These are phyloP conservation scores for Fusarium bactridioides DNA, from an alignment of 2,329 filamentous ascomycete genomes.

Conservation along the genomic window DNA sequence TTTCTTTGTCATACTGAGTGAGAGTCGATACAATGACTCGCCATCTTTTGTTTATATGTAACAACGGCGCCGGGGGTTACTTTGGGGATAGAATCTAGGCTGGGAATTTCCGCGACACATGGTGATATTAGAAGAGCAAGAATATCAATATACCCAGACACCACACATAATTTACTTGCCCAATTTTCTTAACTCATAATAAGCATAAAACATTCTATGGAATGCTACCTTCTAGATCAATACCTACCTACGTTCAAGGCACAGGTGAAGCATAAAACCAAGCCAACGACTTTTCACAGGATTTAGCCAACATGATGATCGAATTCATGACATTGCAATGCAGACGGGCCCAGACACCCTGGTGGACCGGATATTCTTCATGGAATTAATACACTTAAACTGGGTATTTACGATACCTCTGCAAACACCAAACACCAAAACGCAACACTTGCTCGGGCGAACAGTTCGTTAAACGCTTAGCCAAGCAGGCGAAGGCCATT, in stretches of 20 bases:
- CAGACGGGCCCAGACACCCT: neutral
- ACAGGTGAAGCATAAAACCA: neutral
- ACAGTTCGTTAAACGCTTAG: constrained; percentile 41
- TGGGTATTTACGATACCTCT: constrained; percentile 8
- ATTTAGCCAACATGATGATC: neutral
- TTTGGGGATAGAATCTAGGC: constrained; percentile 11
- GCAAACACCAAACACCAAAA: constrained; percentile 35
- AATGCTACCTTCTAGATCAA: neutral
- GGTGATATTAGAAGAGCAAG: constrained; percentile 5
- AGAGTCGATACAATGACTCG: constrained; percentile 7
- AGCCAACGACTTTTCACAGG: neutral
- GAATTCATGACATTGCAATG: neutral
- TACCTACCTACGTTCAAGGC: neutral
- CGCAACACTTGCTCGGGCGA: neutral
- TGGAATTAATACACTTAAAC: neutral
- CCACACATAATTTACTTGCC: constrained; percentile 8
- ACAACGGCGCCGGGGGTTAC: constrained; percentile 9
- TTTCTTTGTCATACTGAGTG: constrained; percentile 17
- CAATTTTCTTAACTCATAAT: neutral
- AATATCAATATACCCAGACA: constrained; percentile 34
- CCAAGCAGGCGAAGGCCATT: constrained; percentile 69
- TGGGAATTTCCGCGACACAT: neutral
- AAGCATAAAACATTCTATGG: neutral
- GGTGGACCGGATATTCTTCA: neutral
- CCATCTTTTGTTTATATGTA: constrained; percentile 31